These are phyloP conservation scores for Colletotrichum eleusines DNA, from an alignment of 2,329 filamentous ascomycete genomes.

Conservation along the genomic window DNA sequence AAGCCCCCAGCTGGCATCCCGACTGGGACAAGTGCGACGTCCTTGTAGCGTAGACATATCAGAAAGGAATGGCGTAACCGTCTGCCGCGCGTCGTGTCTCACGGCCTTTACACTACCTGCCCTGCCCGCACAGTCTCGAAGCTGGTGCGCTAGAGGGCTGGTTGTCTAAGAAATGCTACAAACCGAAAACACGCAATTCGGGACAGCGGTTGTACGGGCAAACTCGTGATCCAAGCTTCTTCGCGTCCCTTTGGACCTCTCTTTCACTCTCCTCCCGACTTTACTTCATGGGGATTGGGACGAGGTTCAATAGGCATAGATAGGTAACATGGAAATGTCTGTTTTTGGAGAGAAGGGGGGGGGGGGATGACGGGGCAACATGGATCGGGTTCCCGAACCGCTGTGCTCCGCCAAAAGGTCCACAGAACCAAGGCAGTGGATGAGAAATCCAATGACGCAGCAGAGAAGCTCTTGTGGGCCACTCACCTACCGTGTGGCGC, in stretches of 20 bases:
- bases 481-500: conserved; percentile 33
- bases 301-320: background rate
- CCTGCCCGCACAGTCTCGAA: conserved; percentile 6
- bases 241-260: background rate
- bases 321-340: too few species aligned
- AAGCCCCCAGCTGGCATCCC: conserved; percentile 1
- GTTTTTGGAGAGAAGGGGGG: too few species aligned
- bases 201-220: conserved; percentile 3
- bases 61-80: conserved; percentile 10
- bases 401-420: conserved; percentile 4
- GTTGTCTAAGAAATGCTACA: conserved; percentile 22
- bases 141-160: conserved; percentile 7
- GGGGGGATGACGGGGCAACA: conserved; percentile 2
- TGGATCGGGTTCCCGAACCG: conserved; percentile 22
- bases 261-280: too few species aligned
- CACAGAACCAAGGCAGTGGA: conserved; percentile 36
- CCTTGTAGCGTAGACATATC: background rate
- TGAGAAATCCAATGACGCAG: conserved; percentile 39
- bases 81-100: conserved; percentile 41
- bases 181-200: background rate
- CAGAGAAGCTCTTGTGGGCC: conserved; percentile 14
- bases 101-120: background rate
- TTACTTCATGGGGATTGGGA: too few species aligned
- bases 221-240: conserved; percentile 29
- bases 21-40: background rate